These are phyloP conservation scores for Cladobotryum protrusum DNA, from an alignment of 2,329 filamentous ascomycete species.

Conservation along the genomic window DNA sequence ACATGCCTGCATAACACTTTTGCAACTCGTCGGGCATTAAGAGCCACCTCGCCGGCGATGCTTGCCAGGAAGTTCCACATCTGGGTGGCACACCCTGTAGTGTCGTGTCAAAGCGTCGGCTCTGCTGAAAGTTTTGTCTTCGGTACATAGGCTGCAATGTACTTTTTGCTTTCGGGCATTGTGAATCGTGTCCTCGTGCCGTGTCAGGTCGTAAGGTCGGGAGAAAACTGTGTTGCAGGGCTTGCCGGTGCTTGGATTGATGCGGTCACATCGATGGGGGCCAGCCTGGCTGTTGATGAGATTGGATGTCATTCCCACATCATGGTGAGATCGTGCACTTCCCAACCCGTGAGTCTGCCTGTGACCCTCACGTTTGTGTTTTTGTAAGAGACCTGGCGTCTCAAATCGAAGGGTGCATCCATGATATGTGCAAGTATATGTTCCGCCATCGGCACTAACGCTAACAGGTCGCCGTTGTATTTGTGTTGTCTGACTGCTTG, in stretches of 20 bases:
- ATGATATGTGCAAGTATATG: conserved; percentile 94
- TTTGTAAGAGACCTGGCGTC: conserved; percentile 77
- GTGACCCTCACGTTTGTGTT: conserved; percentile 93
- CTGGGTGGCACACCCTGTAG: conserved; percentile 89
- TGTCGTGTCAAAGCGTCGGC: conserved; percentile 92
- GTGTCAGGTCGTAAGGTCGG: conserved; percentile 88
- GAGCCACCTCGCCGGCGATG: conserved; percentile 30
- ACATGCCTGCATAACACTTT: too few relatives aligned
- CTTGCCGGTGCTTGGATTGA: conserved; percentile 92
- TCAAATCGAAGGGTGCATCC: conserved; percentile 86
- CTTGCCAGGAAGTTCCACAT: conserved; percentile 73
- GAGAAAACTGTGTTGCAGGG: conserved; percentile 93
- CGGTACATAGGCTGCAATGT: conserved; percentile 83
- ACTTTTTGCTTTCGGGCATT: conserved; percentile 93
- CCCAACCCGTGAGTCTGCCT: conserved; percentile 57
- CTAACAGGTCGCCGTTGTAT: conserved; percentile 48
- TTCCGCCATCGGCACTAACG: conserved; percentile 70
- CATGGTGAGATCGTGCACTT: conserved; percentile 19
- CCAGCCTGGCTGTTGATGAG: conserved; percentile 81
- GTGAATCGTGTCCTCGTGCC: conserved; percentile 97
- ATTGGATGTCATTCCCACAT: conserved; percentile 41
- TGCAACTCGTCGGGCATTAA: conserved; percentile 8
- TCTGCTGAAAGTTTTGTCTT: conserved; percentile 95
- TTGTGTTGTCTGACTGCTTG: conserved; percentile 28
- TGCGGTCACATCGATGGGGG: conserved; percentile 85